Percentiles rank a stretch among this genome's conserved stretches.
These are phyloP conservation scores for Coniferiporia weirii DNA, from an alignment of 1,284 basidiomycete species.

Conservation along the genomic window DNA sequence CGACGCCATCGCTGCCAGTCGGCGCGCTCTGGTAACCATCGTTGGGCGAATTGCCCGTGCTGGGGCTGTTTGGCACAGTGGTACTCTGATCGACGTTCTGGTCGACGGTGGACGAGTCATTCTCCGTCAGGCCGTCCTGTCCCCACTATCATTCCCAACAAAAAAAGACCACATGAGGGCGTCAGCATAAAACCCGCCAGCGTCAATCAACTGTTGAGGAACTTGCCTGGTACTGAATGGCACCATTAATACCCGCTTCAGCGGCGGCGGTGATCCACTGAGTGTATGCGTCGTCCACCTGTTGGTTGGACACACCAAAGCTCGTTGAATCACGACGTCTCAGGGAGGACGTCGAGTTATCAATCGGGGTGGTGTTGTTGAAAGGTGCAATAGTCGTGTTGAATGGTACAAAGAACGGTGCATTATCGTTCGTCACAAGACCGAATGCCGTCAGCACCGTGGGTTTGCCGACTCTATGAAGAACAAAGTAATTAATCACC, in stretches of 20 bases:
- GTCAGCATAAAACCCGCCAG: neutral
- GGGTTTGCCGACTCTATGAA: slow-evolving; percentile 51
- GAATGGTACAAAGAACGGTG: slow-evolving; percentile 54
- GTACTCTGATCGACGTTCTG: slow-evolving; percentile 30
- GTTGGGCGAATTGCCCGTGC: slow-evolving; percentile 49
- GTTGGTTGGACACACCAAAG: slow-evolving; percentile 43
- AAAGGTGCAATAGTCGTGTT: slow-evolving; percentile 44
- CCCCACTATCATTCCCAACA: slow-evolving; percentile 40
- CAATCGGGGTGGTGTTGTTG: slow-evolving; percentile 3
- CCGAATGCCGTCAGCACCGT: slow-evolving; percentile 50
- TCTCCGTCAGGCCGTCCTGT: slow-evolving; percentile 41
- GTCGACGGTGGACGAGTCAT: slow-evolving; percentile 28
- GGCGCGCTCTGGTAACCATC: slow-evolving; percentile 51
- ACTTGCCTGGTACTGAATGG: slow-evolving; percentile 54
- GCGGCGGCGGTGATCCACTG: slow-evolving; percentile 44
- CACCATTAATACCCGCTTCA: slow-evolving; percentile 40
- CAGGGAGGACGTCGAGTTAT: slow-evolving; percentile 24
- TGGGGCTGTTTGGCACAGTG: slow-evolving; percentile 28
- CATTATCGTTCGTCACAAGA: slow-evolving; percentile 52
- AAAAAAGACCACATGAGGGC: neutral
- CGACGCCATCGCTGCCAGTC: slow-evolving; percentile 18
- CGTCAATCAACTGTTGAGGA: neutral
- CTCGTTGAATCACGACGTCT: slow-evolving; percentile 11
- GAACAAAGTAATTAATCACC: neutral
- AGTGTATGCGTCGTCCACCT: slow-evolving; percentile 47